Evolutionary conservation across 306 rosid species (phyloP), one percentile per base, ranked within the genome.

Genomic region (Vigna angularis): DNA sequence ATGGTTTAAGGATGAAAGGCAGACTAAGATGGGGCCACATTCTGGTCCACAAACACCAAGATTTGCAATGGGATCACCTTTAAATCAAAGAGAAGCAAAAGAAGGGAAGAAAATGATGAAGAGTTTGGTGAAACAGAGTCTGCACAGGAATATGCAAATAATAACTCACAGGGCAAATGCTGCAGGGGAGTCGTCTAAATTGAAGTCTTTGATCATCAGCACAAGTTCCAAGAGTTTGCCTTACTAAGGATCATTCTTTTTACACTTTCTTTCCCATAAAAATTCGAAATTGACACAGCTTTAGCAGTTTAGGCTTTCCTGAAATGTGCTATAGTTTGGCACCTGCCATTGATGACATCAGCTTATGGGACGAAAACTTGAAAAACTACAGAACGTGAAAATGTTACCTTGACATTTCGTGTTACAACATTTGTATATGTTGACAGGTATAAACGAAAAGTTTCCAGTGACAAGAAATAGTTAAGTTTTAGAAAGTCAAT

Each of bases 181-280:
- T 30, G 49, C 80, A 11, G 93, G 74, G 17, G 95, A 92, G 13
- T 67, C 88, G 52, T 80, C 90, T 9, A 88, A 81, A 47, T 72
- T 88, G 10, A 96, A 96, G 86, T 76, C 91, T 6, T 83, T 96
- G 81, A 89, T 90, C 51, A 84, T 93, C 49, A 91, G 96, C 87
- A 93, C 99, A 17, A 96, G 98, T 84, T 96, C 99, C 13, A 96
- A 93, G 72, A 96, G 99, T 67, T 86, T 96, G 79, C 91, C 98
- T 67, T 96, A 91, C 75, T 93, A 83, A 78, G 49, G 7, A 3
- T 0, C 10, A 32, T 69, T 69, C 2, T 66, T 86, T 89, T 47
- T n/a, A 3, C 50, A 5, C 0, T 2, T 7, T 11, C 18, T 16
- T 10, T 0, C 3, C 9, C 5, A 2, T 22, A 7, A 13, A 9